These are phyloP conservation scores for Bruguiera sexangula DNA, from an alignment of 345 rosid species.

Conservation along the genomic window DNA sequence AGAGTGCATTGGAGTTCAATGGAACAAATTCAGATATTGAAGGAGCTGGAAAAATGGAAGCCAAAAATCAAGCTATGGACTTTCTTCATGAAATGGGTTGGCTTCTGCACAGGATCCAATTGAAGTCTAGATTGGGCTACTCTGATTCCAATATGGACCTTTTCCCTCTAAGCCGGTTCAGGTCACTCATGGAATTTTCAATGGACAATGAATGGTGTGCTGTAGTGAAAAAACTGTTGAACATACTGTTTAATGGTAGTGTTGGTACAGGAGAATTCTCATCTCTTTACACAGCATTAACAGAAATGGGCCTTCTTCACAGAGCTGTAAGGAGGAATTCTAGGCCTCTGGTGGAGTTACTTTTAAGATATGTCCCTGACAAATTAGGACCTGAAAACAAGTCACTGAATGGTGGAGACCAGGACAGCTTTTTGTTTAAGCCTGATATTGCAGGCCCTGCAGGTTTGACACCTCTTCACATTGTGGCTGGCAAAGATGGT, in stretches of 20 bases:
- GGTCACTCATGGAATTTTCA: constrained; percentile 90
- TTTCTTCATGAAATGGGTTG: constrained; percentile 97
- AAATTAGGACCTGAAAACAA: constrained; percentile 27
- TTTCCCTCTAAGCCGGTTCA: constrained; percentile 71
- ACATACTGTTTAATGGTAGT: constrained; percentile 58
- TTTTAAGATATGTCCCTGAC: constrained; percentile 63
- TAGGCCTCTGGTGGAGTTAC: constrained; percentile 71
- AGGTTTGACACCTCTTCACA: constrained; percentile 98
- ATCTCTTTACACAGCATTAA: constrained; percentile 45
- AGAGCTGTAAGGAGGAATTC: constrained; percentile 93
- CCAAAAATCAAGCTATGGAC: constrained; percentile 73
- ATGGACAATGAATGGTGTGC: constrained; percentile 97
- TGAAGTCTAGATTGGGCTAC: constrained; percentile 51
- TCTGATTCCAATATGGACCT: constrained; percentile 58
- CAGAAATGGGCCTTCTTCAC: constrained; percentile 86
- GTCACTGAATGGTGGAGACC: constrained; percentile 21
- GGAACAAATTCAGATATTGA: constrained; percentile 47
- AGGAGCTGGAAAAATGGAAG: constrained; percentile 33
- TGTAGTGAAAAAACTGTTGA: constrained; percentile 77
- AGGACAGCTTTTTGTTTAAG: constrained; percentile 50
- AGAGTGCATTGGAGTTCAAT: constrained; percentile 53
- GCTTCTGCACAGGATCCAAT: constrained; percentile 87
- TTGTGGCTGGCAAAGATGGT: constrained; percentile 98
- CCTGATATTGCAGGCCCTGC: constrained; percentile 87
- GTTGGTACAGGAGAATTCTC: constrained; percentile 62